Evolutionary conservation across 768 basidiomycete genomes (phyloP), one percentile per base, ranked within the genome.

Genomic region (Lactarius vividus): DNA sequence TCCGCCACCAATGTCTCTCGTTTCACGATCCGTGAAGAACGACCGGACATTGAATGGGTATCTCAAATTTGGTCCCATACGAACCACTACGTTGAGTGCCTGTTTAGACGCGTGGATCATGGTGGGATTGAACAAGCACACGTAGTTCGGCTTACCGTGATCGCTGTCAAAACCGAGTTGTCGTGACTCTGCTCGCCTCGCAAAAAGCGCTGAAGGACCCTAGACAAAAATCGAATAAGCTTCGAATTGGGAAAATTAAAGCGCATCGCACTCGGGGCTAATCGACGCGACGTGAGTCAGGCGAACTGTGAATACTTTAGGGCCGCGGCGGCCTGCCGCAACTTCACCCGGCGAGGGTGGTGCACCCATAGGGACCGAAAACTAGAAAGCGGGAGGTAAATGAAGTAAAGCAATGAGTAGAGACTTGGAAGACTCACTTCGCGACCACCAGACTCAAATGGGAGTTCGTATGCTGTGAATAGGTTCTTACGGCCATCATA

Each of bases 401-500:
- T 63, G 64, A 18, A 71, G 31, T 42, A 33, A 29, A 53, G 20
- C 11, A 11, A 35, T 39, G 20, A 49, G 26, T 6, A 42, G 16
- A 26, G 31, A 53, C 9, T 44, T 31, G 63, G 4, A 59, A 55
- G 10, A 74, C 77, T 68, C 70, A 83, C 88, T 77, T 86, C 88
- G 67, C 66, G 72, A n/a, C 69, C 56, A 23, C 80, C 80, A 13
- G 26, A 20, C 33, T 83, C 84, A 44, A 94, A 85, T 0, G 86
- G 84, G 10, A 92, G 79, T 63, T 83, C 80, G 44, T 83, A 79
- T 16, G 84, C 76, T 28, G 87, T 80, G 71, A 90, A 94, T 56
- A 87, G 74, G 67, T 92, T 93, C 75, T 92, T 93, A 49, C 89
- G 81, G 0, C 91, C 91, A 64, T 93, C 92, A 66, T 92, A 93